Base-by-base conservation (phyloP, 768 basidiomycete genomes). In the Neoboletus brunneissimus region DNA sequence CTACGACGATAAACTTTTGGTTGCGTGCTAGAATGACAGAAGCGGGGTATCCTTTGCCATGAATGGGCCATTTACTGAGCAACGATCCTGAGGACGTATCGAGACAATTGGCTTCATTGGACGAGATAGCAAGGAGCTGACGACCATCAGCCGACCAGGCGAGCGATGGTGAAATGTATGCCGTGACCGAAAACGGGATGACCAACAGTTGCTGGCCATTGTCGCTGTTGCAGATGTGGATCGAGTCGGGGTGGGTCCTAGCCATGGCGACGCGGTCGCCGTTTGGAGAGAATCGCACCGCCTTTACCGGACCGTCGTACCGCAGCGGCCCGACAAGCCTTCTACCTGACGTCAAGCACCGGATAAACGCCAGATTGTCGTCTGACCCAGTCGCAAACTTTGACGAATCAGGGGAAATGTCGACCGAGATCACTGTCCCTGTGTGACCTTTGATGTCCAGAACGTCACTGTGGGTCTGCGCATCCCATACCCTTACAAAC, bases 251-350 rank as follows among this genome's bases (percentile, higher is more conserved):
- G 23, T 34, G 22, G 1, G 23, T 41, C 0, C 43, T 25, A 8
- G 37, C 49, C 4, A 54, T 53, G 13, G 56, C 58, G 16, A 59
- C 27, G n/a, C 56, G 55, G 31, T 52, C 41, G 9, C 58, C 56
- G 1, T 5, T n/a, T 0, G 58, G 47, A 22, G 58, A 59, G 29
- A 59, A 53, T 10, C 47, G 47, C 18, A 46, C 47, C 0, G 29
- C 13, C 32, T 34, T 42, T 4, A 45, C 37, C 4, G 48, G 35
- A 7, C 20, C 18, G 0, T 48, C 29, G n/a, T 55, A 53, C 23
- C 27, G 15, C 2, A 60, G 46, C 0, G 59, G 47, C 0, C 57
- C 57, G 4, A 29, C 23, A 1, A 57, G 46, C 16, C 15, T 4
- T 3, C 47, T 11, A 0, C 58, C 58, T 0, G 38, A 53, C 8